These are phyloP conservation scores for Fragaria vesca DNA, from an alignment of 306 rosid genomes.

Conservation along the genomic window DNA sequence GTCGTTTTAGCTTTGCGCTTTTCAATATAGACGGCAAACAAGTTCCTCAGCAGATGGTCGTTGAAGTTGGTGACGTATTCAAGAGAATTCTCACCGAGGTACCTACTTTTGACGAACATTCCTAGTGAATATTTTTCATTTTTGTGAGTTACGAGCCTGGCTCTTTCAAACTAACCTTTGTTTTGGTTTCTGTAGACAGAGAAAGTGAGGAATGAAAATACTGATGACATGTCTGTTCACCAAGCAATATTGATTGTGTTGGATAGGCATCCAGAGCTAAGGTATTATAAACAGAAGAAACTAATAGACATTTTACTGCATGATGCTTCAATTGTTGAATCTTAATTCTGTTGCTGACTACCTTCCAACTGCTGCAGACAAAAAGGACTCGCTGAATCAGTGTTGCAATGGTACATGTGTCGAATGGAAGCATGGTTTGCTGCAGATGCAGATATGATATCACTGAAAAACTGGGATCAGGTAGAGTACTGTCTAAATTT, in stretches of 20 bases:
- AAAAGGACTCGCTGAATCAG: constrained; percentile 65
- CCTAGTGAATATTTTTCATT: neutral
- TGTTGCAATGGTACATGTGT: constrained; percentile 73
- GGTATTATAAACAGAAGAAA: constrained; percentile 31
- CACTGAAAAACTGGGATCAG: constrained; percentile 78
- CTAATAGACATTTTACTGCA: neutral
- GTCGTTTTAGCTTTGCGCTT: constrained; percentile 61
- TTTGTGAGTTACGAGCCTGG: neutral
- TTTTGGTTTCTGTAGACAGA: constrained; percentile 38
- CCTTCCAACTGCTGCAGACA: constrained; percentile 40
- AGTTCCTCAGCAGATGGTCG: constrained; percentile 68
- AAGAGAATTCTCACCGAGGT: constrained; percentile 69
- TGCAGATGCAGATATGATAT: constrained; percentile 79
- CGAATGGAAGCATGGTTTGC: constrained; percentile 93
- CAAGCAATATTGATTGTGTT: constrained; percentile 62
- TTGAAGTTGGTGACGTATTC: constrained; percentile 69
- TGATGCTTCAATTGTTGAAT: neutral
- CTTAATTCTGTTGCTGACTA: neutral
- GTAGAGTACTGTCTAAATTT: constrained; percentile 34
- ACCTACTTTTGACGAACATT: constrained; percentile 2
- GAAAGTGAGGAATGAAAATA: constrained; percentile 65
- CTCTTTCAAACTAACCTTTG: neutral
- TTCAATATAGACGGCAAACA: constrained; percentile 58
- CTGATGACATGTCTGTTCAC: constrained; percentile 60
- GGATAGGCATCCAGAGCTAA: constrained; percentile 57